Evolutionary conservation across 1,284 basidiomycete species (phyloP).

Genomic region (Apiotrichum montevideense): DNA sequence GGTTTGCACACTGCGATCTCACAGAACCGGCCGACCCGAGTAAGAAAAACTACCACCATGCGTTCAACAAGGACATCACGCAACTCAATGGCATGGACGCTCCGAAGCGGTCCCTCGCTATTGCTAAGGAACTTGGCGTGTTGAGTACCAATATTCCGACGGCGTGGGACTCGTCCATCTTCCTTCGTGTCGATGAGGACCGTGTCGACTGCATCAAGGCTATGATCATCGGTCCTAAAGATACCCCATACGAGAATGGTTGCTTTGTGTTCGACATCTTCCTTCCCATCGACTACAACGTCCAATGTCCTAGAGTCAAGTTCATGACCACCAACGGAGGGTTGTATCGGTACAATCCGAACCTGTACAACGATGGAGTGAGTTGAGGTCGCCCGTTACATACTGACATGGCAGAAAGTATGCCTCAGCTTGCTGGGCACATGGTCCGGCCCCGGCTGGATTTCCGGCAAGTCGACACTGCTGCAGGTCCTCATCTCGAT

Average conservation of each 20-base stretch:
- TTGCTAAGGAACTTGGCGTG: slow-evolving; percentile 85
- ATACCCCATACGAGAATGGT: slow-evolving; percentile 67
- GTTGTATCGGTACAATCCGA: slow-evolving; percentile 82
- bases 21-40: slow-evolving; percentile 1
- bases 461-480: slow-evolving; percentile 73
- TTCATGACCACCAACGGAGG: slow-evolving; percentile 90
- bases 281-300: slow-evolving; percentile 52
- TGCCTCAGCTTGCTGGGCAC: slow-evolving; percentile 85
- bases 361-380: slow-evolving; percentile 67
- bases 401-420: slow-evolving; percentile 57
- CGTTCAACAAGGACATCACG: slow-evolving; percentile 16
- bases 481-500: slow-evolving; percentile 79
- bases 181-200: slow-evolving; percentile 58
- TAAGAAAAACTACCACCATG: slow-evolving; percentile 19
- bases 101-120: slow-evolving; percentile 78
- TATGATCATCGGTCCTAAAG: slow-evolving; percentile 77
- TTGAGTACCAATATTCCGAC: slow-evolving; percentile 82
- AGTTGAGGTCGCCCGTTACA: slow-evolving; percentile 38
- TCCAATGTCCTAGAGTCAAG: slow-evolving; percentile 55
- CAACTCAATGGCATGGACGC: slow-evolving; percentile 52
- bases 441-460: slow-evolving; percentile 83
- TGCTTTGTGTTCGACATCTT: slow-evolving; percentile 76
- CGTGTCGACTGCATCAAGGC: slow-evolving; percentile 87
- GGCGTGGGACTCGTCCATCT: slow-evolving; percentile 83
- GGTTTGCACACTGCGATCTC: slow-evolving; percentile 80